phyloP scores from a whole-genome alignment of 176 grass and related monocot genomes.

The Secale cereale region DNA sequence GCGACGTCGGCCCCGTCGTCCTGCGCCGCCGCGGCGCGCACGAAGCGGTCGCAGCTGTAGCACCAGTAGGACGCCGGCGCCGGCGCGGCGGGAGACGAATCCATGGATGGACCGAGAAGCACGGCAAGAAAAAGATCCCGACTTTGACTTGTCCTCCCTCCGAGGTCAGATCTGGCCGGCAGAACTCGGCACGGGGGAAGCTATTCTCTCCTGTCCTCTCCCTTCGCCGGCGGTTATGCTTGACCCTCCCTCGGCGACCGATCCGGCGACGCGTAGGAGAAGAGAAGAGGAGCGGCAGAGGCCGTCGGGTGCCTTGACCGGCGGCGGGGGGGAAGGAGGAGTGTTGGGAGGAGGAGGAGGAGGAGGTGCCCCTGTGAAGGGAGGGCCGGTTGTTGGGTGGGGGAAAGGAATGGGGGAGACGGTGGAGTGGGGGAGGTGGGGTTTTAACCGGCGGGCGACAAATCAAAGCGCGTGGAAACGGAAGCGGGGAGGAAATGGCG shows the following conservation, averaged over 20 bases:
- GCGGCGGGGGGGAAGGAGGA: not conserved
- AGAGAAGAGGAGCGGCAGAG: too few relatives aligned
- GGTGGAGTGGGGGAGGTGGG: not conserved
- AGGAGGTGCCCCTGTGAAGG: not conserved
- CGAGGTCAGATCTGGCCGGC: constrained; percentile 23
- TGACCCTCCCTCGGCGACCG: not conserved
- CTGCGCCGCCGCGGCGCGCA: constrained; percentile 33
- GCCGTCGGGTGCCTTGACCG: not conserved
- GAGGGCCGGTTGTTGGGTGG: not conserved
- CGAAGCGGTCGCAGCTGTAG: constrained; percentile 92
- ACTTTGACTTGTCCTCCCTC: not conserved
- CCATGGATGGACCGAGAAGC: not conserved
- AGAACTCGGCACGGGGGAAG: too few relatives aligned
- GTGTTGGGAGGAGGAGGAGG: not conserved
- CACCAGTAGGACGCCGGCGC: constrained; percentile 80
- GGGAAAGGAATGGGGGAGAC: not conserved
- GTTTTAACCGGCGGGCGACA: constrained; percentile 9
- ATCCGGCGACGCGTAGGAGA: not conserved
- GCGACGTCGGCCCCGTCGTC: constrained; percentile 29
- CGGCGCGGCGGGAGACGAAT: constrained; percentile 21
- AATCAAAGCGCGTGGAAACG: constrained; percentile 16
- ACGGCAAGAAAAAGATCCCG: not conserved
- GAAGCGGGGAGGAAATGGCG: not conserved
- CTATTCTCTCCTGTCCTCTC: not conserved
- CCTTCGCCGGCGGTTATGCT: not conserved